phyloP scores from a whole-genome alignment of 2,329 filamentous ascomycete species.

The Aspergillus fumigatiaffinis region DNA sequence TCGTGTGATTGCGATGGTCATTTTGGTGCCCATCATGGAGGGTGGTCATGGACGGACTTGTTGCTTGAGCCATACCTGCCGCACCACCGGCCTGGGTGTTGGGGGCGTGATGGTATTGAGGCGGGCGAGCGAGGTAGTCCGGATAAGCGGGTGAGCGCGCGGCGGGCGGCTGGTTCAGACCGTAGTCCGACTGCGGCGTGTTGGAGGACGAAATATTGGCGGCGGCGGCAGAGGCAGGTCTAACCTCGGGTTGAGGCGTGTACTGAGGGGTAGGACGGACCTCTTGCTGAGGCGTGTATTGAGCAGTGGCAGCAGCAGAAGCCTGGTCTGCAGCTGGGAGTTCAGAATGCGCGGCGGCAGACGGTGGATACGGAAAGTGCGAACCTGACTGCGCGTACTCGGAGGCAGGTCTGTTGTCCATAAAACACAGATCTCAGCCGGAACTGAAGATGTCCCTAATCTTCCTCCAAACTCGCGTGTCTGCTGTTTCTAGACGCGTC shows the following conservation, averaged over 20 bases:
- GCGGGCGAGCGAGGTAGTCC: conserved; percentile 75
- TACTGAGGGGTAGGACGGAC: conserved; percentile 59
- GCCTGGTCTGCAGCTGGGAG: conserved; percentile 80
- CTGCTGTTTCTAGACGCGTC: conserved; percentile 31
- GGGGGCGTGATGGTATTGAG: conserved; percentile 69
- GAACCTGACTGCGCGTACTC: conserved; percentile 88
- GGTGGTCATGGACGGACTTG: conserved; percentile 88
- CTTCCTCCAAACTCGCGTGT: conserved; percentile 23
- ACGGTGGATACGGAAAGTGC: conserved; percentile 56
- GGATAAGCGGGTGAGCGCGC: conserved; percentile 81
- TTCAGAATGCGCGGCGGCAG: conserved; percentile 69
- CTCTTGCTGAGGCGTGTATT: conserved; percentile 39
- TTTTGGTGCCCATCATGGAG: conserved; percentile 72
- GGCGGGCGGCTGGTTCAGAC: conserved; percentile 66
- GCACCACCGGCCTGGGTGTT: conserved; percentile 69
- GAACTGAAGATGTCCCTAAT: conserved; percentile 17
- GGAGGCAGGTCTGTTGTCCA: conserved; percentile 61
- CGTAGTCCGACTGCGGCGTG: conserved; percentile 87
- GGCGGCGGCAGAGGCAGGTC: conserved; percentile 40
- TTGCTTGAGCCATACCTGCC: conserved; percentile 96
- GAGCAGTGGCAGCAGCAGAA: conserved; percentile 65
- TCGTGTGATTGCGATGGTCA: conserved; percentile 65
- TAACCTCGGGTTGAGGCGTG: conserved; percentile 74
- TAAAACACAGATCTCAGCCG: conserved; percentile 40
- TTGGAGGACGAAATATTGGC: conserved; percentile 70